phyloP scores from a whole-genome alignment of 768 basidiomycete genomes.

The Suillus occidentalis region DNA sequence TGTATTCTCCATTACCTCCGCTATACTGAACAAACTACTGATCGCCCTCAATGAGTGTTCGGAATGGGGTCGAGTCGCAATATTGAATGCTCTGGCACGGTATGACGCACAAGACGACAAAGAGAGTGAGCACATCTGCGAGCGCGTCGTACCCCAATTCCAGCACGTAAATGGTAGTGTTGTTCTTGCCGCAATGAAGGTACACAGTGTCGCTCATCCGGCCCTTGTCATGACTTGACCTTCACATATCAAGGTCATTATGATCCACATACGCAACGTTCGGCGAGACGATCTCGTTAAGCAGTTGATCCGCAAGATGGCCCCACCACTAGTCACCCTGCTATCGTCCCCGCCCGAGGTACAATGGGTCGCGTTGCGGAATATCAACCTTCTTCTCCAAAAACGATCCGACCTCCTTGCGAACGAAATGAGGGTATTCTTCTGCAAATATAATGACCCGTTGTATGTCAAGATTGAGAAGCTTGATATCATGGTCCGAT shows the following conservation, averaged over 20 bases:
- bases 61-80: constrained; percentile 97
- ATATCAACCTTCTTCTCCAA: constrained; percentile 95
- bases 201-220: constrained; percentile 29
- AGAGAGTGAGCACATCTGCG: constrained; percentile 98
- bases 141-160: constrained; percentile 97
- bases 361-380: constrained; percentile 96
- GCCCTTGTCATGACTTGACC: neutral
- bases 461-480: constrained; percentile 99
- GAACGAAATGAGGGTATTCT: constrained; percentile 98
- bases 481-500: constrained; percentile 95
- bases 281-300: constrained; percentile 80
- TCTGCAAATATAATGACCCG: constrained; percentile 99
- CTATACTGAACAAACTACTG: constrained; percentile 83
- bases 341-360: constrained; percentile 96
- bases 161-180: constrained; percentile 97
- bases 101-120: constrained; percentile 85
- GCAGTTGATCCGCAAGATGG: constrained; percentile 93
- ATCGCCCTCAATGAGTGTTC: constrained; percentile 98
- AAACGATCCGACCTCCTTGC: constrained; percentile 87
- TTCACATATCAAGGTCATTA: constrained; percentile 67
- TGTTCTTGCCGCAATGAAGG: constrained; percentile 95
- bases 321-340: constrained; percentile 92
- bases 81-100: constrained; percentile 81
- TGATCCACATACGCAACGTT: constrained; percentile 93
- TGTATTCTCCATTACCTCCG: constrained; percentile 79